Percentiles rank a stretch among this genome's conserved stretches.
Conservation (phyloP, 305 asterid species). For the Striga hermonthica region DNA sequence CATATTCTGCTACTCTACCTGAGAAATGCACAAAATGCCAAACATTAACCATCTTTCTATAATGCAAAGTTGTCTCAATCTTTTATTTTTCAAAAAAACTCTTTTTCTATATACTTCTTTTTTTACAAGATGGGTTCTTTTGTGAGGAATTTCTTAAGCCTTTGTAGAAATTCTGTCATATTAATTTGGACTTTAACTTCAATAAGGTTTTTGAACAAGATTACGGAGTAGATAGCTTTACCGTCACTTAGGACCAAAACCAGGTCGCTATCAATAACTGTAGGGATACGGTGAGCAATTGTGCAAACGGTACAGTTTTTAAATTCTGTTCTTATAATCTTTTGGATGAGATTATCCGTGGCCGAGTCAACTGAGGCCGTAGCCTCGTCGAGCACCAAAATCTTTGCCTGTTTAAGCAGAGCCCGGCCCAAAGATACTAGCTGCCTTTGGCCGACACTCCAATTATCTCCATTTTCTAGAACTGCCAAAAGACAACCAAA, state of each 20-base stretch:
- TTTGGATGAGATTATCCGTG: conserved; percentile 69
- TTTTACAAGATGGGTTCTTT: too few relatives aligned
- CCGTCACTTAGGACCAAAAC: conserved; percentile 73
- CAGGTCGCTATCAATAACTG: conserved; percentile 76
- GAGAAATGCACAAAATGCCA: conserved; percentile 30
- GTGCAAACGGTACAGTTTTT: conserved; percentile 57
- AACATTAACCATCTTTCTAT: conserved; percentile 2
- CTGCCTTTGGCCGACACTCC: conserved; percentile 90
- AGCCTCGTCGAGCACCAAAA: conserved; percentile 75
- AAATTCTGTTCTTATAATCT: conserved; percentile 64
- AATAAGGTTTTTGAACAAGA: too few relatives aligned
- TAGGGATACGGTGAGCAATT: conserved; percentile 81
- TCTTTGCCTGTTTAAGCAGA: conserved; percentile 52
- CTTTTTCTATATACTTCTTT: too few relatives aligned
- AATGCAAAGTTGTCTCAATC: too few relatives aligned
- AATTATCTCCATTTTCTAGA: conserved; percentile 79
- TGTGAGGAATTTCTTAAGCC: too few relatives aligned
- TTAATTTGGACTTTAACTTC: too few relatives aligned
- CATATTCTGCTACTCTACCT: conserved; percentile 91
- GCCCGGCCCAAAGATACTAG: conserved; percentile 80
- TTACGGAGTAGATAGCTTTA: conserved; percentile 17
- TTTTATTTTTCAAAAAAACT: too few relatives aligned
- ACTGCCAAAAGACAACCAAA: conserved; percentile 44
- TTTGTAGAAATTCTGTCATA: too few relatives aligned
- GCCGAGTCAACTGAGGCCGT: conserved; percentile 78